Conservation (phyloP, 2,329 filamentous ascomycete genomes). For the Stachybotrys elegans region DNA sequence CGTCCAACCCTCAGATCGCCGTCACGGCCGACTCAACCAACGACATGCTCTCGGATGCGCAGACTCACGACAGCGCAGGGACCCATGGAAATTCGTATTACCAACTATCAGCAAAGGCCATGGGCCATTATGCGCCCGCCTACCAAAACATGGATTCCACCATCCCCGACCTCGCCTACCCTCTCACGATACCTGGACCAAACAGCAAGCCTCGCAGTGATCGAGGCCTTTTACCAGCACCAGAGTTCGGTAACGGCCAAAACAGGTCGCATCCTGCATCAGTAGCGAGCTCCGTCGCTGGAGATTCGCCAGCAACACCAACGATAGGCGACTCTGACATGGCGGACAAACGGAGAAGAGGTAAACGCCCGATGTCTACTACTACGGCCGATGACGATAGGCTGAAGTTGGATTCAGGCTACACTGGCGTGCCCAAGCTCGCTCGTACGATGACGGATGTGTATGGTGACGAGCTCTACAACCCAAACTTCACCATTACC, state of each 20-base stretch:
- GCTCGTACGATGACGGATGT: conserved; percentile 83
- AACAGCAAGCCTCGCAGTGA: conserved; percentile 32
- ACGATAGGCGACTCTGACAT: conserved; percentile 44
- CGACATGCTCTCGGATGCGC: conserved; percentile 41
- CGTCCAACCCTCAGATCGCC: conserved; percentile 54
- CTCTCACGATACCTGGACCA: conserved; percentile 31
- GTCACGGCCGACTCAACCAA: conserved; percentile 42
- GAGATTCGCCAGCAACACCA: conserved; percentile 57
- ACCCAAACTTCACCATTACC: conserved; percentile 58
- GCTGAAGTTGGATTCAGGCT: conserved; percentile 41
- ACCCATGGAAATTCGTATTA: conserved; percentile 35
- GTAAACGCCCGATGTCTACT: too few relatives aligned
- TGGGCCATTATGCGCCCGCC: conserved; percentile 37
- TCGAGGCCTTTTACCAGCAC: conserved; percentile 37
- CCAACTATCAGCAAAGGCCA: conserved; percentile 40
- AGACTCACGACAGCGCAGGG: conserved; percentile 17
- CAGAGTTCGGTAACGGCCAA: conserved; percentile 37
- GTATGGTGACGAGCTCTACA: conserved; percentile 81
- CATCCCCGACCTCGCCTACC: conserved; percentile 34
- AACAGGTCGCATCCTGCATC: conserved; percentile 47
- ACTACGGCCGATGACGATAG: conserved; percentile 3
- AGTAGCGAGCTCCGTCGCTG: conserved; percentile 51
- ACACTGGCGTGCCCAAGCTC: conserved; percentile 63
- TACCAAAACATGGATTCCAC: conserved; percentile 35
- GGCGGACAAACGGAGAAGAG: conserved; percentile 46